Evolutionary conservation across 306 rosid species (phyloP), one percentile per base, ranked within the genome.

Genomic region (Trifolium pratense): DNA sequence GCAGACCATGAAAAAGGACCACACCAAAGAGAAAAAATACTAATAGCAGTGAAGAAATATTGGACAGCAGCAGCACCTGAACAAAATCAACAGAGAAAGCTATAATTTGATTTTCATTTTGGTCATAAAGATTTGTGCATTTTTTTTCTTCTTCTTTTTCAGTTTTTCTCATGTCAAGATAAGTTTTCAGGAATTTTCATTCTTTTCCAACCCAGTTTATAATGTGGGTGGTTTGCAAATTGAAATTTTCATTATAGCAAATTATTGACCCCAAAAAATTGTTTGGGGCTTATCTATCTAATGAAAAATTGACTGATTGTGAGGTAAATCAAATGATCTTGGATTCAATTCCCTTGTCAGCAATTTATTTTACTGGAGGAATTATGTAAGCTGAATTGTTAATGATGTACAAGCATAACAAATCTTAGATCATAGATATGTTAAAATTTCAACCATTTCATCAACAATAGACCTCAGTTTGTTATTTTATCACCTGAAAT

Each of bases 1-100:
- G 87, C 84, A 17, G 93, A 92, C 68, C 97, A 95, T 64, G 99
- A 95, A 80, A 61, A 78, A 2, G 97, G 96, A 17, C 93, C 97
- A 34, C 78, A 70, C 29, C 70, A 80, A 26, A 92, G 93, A 78
- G 91, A 87, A 45, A 90, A 95, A 86, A 80, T 95, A 61, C 53
- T 95, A 17, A n/a, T 86, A 64, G 99, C 96, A 46, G 82, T 53
- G 17, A 95, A 95, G 74, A 84, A 86, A 73, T 90, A 91, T 49
- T 90, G 96, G 99, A 90, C 97, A 26, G 86, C 96, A 3, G 87
- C 89, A 20, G 53, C 68, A 31, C 78, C 86, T 51, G 66, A 55
- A 14, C 58, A 74, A 59, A 34, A 59, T 64, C 63, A 74, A 62
- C 63, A 26, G 9, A 76, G 59, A 60, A 77, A 66, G 37, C 74